Percentiles rank a stretch among this genome's conserved stretches.
Evolutionary conservation across 192 early-diverging fungal genomes (phyloP).

Genomic region (Globomyces pollinis-pini): DNA sequence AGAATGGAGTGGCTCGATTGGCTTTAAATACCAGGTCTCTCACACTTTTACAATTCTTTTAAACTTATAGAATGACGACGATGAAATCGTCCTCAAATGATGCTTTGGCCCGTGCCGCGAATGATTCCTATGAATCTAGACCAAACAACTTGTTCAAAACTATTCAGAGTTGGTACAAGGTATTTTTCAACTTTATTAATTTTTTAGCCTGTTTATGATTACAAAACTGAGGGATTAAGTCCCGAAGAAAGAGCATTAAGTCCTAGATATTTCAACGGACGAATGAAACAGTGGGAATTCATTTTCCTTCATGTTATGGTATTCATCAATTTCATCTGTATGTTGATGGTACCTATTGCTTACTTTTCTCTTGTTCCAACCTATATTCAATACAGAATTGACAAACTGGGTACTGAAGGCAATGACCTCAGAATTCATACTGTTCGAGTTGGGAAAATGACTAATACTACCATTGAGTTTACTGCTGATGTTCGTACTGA

Average conservation of each 20-base stretch:
- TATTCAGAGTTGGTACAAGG: conserved; percentile 6
- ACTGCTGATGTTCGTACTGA: conserved; percentile 8
- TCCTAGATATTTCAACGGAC: conserved; percentile 5
- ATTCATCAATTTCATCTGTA: neutral
- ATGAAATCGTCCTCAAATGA: no score
- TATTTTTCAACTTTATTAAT: neutral
- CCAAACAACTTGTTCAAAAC: neutral
- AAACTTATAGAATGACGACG: no score
- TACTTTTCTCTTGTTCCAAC: conserved; percentile 6
- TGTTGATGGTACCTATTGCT: conserved; percentile 8
- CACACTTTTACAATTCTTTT: no score
- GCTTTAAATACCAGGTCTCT: no score
- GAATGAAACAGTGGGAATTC: conserved; percentile 11
- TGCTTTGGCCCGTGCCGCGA: neutral
- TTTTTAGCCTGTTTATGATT: conserved; percentile 12
- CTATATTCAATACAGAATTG: conserved; percentile 9
- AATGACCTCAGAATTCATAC: conserved; percentile 4
- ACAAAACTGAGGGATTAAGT: conserved; percentile 3
- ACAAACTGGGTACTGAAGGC: neutral
- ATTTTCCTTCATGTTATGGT: conserved; percentile 8
- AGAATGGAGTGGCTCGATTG: no score
- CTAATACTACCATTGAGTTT: conserved; percentile 14
- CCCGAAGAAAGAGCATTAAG: conserved; percentile 10
- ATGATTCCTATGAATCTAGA: neutral
- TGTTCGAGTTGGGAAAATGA: neutral